These are phyloP conservation scores for Fusarium algeriense DNA, from an alignment of 2,329 filamentous ascomycete species.

Conservation along the genomic window DNA sequence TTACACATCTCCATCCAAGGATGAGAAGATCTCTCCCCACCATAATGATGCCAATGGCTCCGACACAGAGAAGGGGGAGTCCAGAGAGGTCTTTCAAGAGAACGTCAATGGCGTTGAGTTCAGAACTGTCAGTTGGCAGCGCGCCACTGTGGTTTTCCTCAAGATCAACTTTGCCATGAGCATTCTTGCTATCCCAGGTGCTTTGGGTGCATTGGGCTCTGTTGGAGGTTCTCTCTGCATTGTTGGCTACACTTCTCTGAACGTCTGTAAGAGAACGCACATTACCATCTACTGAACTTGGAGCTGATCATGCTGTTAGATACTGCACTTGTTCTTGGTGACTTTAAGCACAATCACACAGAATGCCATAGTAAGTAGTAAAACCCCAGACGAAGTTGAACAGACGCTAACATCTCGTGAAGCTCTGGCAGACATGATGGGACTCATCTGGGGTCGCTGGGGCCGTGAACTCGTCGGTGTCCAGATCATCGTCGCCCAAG, in stretches of 20 bases:
- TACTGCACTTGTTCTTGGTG: background rate
- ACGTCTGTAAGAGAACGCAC: background rate
- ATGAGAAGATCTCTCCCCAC: background rate
- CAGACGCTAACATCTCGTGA: background rate
- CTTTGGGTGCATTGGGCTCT: background rate
- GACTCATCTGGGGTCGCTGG: background rate
- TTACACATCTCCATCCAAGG: background rate
- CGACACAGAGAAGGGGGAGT: background rate
- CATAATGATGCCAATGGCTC: background rate
- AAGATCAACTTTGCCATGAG: conserved; percentile 1
- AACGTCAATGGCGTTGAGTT: background rate
- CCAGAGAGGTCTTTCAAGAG: background rate
- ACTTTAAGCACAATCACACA: background rate
- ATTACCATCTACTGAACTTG: background rate
- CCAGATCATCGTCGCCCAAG: background rate
- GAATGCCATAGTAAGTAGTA: background rate
- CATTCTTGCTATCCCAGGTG: background rate
- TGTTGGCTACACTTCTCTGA: background rate
- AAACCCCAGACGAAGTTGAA: background rate
- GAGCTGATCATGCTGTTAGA: background rate
- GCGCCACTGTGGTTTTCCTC: background rate
- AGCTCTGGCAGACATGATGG: background rate
- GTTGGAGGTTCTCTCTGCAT: background rate
- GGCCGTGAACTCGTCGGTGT: background rate
- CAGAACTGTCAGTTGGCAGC: background rate